Evolutionary conservation across 2,329 filamentous ascomycete genomes (phyloP), one percentile per base, ranked within the genome.

Genomic region (Diplodia scrobiculata): DNA sequence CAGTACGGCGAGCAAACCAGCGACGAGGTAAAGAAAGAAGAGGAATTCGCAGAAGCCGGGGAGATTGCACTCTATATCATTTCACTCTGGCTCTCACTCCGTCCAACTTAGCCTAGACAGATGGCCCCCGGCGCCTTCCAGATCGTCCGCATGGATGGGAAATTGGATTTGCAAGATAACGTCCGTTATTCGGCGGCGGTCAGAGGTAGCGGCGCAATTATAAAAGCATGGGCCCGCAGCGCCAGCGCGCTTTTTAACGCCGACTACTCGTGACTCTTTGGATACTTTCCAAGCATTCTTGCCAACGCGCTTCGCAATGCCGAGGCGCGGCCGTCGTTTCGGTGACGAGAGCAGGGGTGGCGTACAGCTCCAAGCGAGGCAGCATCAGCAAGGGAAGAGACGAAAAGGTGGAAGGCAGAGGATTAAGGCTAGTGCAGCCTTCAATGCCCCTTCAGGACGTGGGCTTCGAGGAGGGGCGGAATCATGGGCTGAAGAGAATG

Each of bases 101-200:
- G 50, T 29, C 50, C 48, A 51, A 10, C 50, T 11, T 21, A 54
- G 53, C 19, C 34, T 27, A 45, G 53, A 14, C 29, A 38, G 29
- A 19, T 6, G 9, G 21, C 19, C 14, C 29, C 36, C 55, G 34
- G 41, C 45, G 45, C 27, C 45, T 62, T 50, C 58, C 58, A 62
- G 58, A 62, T 62, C 58, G 58, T 50, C 58, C 58, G 5, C 58
- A 62, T 62, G 58, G 58, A 38, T 62, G 48, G 41, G 27, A 62
- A 62, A 62, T 62, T 62, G 29, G 58, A 62, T 50, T 36, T 25
- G 13, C 58, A 51, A 38, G 58, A 62, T 62, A 62, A 62, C 58
- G 55, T 60, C 55, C 55, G 55, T 25, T 32, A 36, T 17, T 36
- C 17, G 34, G 25, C 25, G 45, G 45, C 45, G 45, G 41, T 34